Evolutionary conservation across 805 yeast genomes (phyloP), one percentile per base, ranked within the genome.

Genomic region (Zygosaccharomyces lentus): DNA sequence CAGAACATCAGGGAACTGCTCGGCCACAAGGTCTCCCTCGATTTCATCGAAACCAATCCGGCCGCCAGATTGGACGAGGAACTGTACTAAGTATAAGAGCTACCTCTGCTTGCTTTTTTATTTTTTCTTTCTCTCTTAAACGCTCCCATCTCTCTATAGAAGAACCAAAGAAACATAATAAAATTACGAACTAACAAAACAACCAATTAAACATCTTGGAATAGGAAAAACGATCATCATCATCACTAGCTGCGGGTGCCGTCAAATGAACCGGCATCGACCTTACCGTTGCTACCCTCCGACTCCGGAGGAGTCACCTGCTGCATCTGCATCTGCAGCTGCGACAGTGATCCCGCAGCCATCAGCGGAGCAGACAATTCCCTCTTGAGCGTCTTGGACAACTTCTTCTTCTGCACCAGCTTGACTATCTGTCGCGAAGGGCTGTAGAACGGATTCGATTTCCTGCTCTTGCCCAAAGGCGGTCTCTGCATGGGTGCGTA

Each of bases 61-160:
- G 99, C 99, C 51, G 98, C 97, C 46, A 84, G 99, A 72, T 76
- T 93, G 61, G 99, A 95, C 58, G 88, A 84, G 70, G 82, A 80
- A 48, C 69, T 79, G 48, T 68, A 68, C 53, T 19, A 19, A 19
- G 21, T 70, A n/a, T n/a, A 68, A 15, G 8, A 7, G 31, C 12
- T 23, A 12, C 25, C 7, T n/a, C n/a, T n/a, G n/a, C n/a, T n/a
- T n/a, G n/a, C n/a, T n/a, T n/a, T n/a, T n/a, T n/a, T n/a, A n/a
- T n/a, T n/a, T n/a, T n/a, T n/a, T n/a, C n/a, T 29, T 31, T 23
- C 29, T 12, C 12, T 16, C n/a, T 19, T 25, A 37, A 12, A 29
- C 12, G 2, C 7, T 29, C n/a, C n/a, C n/a, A n/a, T n/a, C n/a
- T 7, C 26, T 24, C 26, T 30, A 27, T 21, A 43, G 6, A 37